phyloP scores from a whole-genome alignment of 805 yeast genomes.

The Cephaloascus albidus region DNA sequence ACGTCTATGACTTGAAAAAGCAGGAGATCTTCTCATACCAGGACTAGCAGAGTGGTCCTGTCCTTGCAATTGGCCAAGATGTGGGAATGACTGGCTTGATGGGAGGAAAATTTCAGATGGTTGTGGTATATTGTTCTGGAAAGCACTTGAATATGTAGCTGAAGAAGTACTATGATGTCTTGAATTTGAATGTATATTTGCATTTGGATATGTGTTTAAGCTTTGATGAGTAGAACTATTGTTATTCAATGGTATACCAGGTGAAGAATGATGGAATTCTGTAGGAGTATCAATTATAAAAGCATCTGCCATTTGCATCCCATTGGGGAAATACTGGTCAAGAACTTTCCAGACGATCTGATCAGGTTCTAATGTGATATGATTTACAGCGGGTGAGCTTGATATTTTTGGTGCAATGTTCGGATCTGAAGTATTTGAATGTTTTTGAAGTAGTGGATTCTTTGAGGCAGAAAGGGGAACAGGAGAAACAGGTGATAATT shows the following conservation, averaged over 20 bases:
- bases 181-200: constrained; percentile 1
- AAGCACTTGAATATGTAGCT: background rate
- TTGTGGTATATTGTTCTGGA: background rate
- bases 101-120: background rate
- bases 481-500: constrained; percentile 1
- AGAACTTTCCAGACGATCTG: constrained; percentile 46
- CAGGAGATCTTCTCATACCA: background rate
- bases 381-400: background rate
- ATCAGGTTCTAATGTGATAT: constrained; percentile 44
- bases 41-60: background rate
- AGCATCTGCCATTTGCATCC: constrained; percentile 61
- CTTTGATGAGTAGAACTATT: constrained; percentile 1
- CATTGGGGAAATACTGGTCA: constrained; percentile 54
- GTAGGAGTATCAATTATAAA: constrained; percentile 44
- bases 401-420: too few species aligned
- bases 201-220: constrained; percentile 4
- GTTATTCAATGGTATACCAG: constrained; percentile 1
- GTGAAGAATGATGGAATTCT: constrained; percentile 2
- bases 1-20: background rate
- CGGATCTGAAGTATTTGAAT: too few species aligned
- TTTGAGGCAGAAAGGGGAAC: constrained; percentile 8
- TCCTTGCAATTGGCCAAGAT: background rate
- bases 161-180: background rate
- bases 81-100: background rate
- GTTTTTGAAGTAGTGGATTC: constrained; percentile 4